Evolutionary conservation across 306 rosid genomes (phyloP), one percentile per base, ranked within the genome.

Genomic region (Luffa acutangula): DNA sequence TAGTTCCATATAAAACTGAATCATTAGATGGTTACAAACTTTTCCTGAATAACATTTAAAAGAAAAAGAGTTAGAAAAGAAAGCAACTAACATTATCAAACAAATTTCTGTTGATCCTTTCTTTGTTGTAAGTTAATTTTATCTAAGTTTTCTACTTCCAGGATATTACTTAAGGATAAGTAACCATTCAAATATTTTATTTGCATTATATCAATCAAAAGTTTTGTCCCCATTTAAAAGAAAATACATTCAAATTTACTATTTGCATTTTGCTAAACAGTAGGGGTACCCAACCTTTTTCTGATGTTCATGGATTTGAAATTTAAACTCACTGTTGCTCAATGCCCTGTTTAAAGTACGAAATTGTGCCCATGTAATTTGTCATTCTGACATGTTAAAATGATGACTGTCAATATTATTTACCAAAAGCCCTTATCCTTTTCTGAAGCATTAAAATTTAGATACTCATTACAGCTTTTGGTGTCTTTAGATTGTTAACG

Each of bases 401-500:
- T 63, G 42, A 64, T 3, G 43, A 15, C 15, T 39, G 12, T n/a
- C 31, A 41, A 41, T 18, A 3, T 67, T 13, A 72, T 48, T 21
- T 45, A 10, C 2, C 76, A 25, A 13, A 43, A 48, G 7, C 58
- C 12, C 39, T 11, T 7, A 31, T 48, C 12, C 11, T 31, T 73
- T n/a, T 49, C 7, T 73, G 56, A 49, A 25, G 20, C 59, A 49
- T 46, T 72, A 25, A 2, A 72, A 72, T 48, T 80, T 73, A 51
- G 73, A 75, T 76, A 52, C 67, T 90, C 64, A 63, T 56, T 66
- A 78, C 82, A 37, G 8, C 75, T 75, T 34, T 82, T 63, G 83
- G 62, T 82, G 80, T 79, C 81, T 81, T 80, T 69, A 95, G 99
- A 89, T 95, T 57, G 81, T 66, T 75, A 93, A 95, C 59, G 98